Conservation (phyloP, 2,329 filamentous ascomycete species). For the Boeremia lycopersici region DNA sequence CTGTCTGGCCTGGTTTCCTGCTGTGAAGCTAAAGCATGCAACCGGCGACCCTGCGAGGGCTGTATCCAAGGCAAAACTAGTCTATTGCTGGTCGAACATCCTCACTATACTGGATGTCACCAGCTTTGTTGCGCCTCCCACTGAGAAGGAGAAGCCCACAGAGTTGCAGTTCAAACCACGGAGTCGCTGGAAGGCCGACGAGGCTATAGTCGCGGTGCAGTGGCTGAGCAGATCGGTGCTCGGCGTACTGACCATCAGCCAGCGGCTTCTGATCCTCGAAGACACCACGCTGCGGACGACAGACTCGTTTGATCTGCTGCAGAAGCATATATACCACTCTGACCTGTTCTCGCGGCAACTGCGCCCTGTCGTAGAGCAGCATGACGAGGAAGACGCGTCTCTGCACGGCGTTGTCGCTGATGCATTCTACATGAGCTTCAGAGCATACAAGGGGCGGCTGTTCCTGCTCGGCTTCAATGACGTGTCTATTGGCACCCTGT, state of each 20-base stretch:
- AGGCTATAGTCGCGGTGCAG: conserved; percentile 94
- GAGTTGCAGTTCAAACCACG: conserved; percentile 79
- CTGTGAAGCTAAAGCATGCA: conserved; percentile 84
- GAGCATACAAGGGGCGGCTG: conserved; percentile 88
- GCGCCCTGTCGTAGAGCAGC: conserved; percentile 80
- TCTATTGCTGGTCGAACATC: conserved; percentile 99
- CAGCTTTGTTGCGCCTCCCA: conserved; percentile 61
- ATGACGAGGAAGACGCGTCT: conserved; percentile 83
- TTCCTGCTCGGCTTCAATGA: conserved; percentile 96
- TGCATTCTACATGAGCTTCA: conserved; percentile 98
- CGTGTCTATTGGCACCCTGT: conserved; percentile 85
- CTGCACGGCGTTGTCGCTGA: conserved; percentile 97
- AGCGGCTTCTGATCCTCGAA: conserved; percentile 89
- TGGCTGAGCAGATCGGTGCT: conserved; percentile 95
- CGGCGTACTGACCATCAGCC: conserved; percentile 89
- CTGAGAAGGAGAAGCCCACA: conserved; percentile 77
- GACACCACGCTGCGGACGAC: conserved; percentile 85
- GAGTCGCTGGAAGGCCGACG: conserved; percentile 90
- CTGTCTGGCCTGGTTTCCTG: conserved; percentile 95
- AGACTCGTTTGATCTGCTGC: conserved; percentile 89
- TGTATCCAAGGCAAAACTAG: conserved; percentile 82
- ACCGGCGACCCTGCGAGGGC: conserved; percentile 70
- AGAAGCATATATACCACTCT: conserved; percentile 89
- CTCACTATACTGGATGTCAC: conserved; percentile 90
- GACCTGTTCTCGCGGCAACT: conserved; percentile 91